Percentiles rank a stretch among this genome's conserved stretches.
Evolutionary conservation across 495 filamentous ascomycete species (phyloP).

Genomic region (Coniosporium apollinis): DNA sequence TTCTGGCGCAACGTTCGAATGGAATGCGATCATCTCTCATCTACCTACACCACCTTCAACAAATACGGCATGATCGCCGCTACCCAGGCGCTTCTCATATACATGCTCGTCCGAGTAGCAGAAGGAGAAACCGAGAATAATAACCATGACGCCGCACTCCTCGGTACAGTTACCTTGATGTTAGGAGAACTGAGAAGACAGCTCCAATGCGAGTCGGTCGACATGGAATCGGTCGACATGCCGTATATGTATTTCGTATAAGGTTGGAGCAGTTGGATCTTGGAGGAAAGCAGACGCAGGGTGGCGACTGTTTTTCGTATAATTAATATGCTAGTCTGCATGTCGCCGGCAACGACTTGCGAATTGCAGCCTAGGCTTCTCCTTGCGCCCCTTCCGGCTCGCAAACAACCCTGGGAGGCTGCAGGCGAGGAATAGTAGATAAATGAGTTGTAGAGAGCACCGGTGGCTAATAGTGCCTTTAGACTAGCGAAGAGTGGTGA

Average conservation of each 20-base stretch:
- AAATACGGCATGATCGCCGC: slow-evolving; percentile 27
- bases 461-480: slow-evolving; percentile 15
- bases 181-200: slow-evolving; percentile 8
- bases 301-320: slow-evolving; percentile 22
- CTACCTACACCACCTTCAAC: slow-evolving; percentile 16
- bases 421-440: slow-evolving; percentile 23
- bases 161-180: slow-evolving; percentile 24
- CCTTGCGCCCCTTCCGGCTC: slow-evolving; percentile 29
- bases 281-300: slow-evolving; percentile 27
- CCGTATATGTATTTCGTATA: slow-evolving; percentile 5
- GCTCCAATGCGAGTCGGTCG: slow-evolving; percentile 14
- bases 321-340: slow-evolving; percentile 29
- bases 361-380: slow-evolving; percentile 21
- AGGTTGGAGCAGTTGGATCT: slow-evolving; percentile 31
- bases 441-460: slow-evolving; percentile 15
- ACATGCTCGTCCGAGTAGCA: slow-evolving; percentile 26
- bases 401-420: slow-evolving; percentile 34
- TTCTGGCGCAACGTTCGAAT: slow-evolving; percentile 30
- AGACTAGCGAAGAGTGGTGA: slow-evolving; percentile 24
- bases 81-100: slow-evolving; percentile 28
- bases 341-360: slow-evolving; percentile 29
- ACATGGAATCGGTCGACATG: slow-evolving; percentile 4
- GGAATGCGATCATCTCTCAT: slow-evolving; percentile 28
- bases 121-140: slow-evolving; percentile 31
- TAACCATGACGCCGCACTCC: slow-evolving; percentile 23